Percentiles rank a stretch among this genome's conserved stretches.
Evolutionary conservation across 1,284 basidiomycete genomes (phyloP).

Genomic region (Tilletia horrida): DNA sequence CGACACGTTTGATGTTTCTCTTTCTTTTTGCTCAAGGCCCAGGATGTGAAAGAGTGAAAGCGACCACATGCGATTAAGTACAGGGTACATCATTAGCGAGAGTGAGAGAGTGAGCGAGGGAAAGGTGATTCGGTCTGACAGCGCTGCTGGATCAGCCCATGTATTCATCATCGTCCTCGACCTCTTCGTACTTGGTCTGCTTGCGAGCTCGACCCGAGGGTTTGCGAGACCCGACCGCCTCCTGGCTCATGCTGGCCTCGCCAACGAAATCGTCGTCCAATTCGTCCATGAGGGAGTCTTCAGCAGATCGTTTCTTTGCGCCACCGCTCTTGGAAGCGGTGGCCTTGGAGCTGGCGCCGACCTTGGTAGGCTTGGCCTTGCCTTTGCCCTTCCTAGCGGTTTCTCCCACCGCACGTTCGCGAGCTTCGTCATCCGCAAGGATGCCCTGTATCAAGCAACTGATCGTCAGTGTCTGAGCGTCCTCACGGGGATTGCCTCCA

Average conservation of each 20-base stretch:
- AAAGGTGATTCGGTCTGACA: too few species aligned
- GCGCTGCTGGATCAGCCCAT: neutral
- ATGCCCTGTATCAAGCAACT: neutral
- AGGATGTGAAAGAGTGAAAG: too few species aligned
- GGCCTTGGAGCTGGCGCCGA: neutral
- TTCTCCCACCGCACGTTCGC: neutral
- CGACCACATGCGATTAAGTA: too few species aligned
- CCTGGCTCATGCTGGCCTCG: neutral
- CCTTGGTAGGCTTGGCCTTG: neutral
- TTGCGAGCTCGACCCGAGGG: conserved; percentile 10
- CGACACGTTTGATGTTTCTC: too few species aligned
- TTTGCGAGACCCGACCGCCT: neutral
- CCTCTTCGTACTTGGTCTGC: conserved; percentile 11
- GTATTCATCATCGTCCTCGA: conserved; percentile 13
- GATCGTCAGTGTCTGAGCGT: neutral
- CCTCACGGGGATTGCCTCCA: neutral
- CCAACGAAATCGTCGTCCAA: neutral
- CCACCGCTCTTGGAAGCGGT: neutral
- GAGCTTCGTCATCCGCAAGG: conserved; percentile 1
- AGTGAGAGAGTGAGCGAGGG: too few species aligned
- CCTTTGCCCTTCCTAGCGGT: conserved; percentile 8
- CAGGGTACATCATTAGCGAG: too few species aligned
- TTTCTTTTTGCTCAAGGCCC: too few species aligned
- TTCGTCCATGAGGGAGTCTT: too few species aligned
- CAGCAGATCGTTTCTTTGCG: too few species aligned